Base-by-base conservation (phyloP, 331 rosid species). In the Acacia concinna region DNA sequence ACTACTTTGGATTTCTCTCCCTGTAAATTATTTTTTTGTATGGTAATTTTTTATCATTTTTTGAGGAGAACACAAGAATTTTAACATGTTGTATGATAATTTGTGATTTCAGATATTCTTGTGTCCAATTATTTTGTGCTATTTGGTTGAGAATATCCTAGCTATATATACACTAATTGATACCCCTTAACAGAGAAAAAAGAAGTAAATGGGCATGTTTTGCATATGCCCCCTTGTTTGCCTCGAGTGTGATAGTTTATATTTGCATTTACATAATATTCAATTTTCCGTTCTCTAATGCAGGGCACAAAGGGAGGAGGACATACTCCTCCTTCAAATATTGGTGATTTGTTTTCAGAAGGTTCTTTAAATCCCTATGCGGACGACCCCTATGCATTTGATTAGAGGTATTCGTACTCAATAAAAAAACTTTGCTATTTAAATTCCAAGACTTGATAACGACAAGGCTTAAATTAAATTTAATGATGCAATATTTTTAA, bases 361-460 rank as follows among this genome's bases (percentile, higher is more conserved):
- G 99, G 98, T 40, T 93, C 97, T 72, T 86, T 95, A 79, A 93
- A 95, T 85, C 99, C 98, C 25, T 93, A 93, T 83, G 90, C 94
- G 52, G 98, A 95, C 56, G 99, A 93, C 85, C 99, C 99, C 41
- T 95, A 90, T 83, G 99, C 99, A 68, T 95, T 95, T 84, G 93
- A 93, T 75, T 93, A 82, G 82, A 89, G 99, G 99, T 95, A 93
- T 71, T 79, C 77, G 71, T 83, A 66, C 66, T 57, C 78, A 30
- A 27, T 62, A 46, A 46, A 20, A 20, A 14, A 52, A 21, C 28
- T n/a, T 52, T 8, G 12, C 60, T 7, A 2, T 3, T n/a, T 4
- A 52, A 52, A 20, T 52, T 28, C 60, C 27, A 52, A n/a, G 6
- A n/a, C 27, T 52, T n/a, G 60, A n/a, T n/a, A n/a, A 2, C 28